Conservation (phyloP, 257 asterid genomes). For the Phtheirospermum japonicum region DNA sequence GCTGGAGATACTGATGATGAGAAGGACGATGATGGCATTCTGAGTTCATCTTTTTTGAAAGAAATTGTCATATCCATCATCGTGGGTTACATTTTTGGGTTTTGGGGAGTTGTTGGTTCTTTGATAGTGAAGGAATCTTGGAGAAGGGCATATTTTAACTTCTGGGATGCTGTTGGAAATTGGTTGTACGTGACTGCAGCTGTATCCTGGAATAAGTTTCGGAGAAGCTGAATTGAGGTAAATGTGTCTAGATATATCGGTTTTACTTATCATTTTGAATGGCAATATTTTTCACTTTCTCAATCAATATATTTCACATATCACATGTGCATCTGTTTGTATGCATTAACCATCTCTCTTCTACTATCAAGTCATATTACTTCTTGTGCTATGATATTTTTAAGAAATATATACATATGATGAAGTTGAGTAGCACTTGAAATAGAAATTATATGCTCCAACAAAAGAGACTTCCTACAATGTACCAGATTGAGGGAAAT, state of each 20-base stretch:
- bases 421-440: no score
- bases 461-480: no score
- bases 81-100: constrained; percentile 33
- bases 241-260: background rate
- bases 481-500: no score
- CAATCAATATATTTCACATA: no score
- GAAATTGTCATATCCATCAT: constrained; percentile 22
- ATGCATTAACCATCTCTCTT: no score
- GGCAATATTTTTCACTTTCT: no score
- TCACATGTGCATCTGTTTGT: no score
- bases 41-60: constrained; percentile 4
- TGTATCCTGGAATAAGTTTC: background rate
- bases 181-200: constrained; percentile 25
- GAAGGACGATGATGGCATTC: constrained; percentile 10
- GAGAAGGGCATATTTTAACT: constrained; percentile 27
- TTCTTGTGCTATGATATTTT: no score
- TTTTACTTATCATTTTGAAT: background rate
- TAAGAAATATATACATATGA: no score
- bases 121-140: constrained; percentile 27
- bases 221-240: background rate
- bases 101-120: constrained; percentile 33
- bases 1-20: background rate
- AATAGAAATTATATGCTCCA: no score
- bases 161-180: constrained; percentile 9
- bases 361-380: no score